A percentile compares a stretch with the other conserved stretches of the same genome.
These are phyloP conservation scores for Aegilops bicornis DNA, from an alignment of 176 grass and related monocot species.

Conservation along the genomic window DNA sequence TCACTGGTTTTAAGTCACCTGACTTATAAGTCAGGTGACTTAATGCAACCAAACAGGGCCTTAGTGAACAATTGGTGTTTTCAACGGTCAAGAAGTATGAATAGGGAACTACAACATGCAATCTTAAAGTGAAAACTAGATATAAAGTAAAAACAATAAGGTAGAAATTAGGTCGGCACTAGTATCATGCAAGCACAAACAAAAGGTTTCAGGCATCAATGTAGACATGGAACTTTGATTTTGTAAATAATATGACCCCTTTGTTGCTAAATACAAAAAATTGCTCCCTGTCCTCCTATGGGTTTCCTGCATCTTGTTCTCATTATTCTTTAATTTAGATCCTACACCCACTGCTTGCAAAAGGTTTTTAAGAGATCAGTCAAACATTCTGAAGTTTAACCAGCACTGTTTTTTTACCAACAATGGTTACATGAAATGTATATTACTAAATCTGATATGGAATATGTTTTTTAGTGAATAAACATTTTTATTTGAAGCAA, in stretches of 20 bases:
- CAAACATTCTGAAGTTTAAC: too few relatives aligned
- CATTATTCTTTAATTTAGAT: background rate
- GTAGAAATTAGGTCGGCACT: background rate
- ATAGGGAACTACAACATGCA: background rate
- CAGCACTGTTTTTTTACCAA: too few relatives aligned
- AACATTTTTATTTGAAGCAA: background rate
- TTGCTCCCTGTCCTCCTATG: background rate
- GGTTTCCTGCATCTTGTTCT: background rate
- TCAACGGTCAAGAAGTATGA: background rate
- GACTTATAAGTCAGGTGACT: too few relatives aligned
- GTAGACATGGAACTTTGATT: background rate
- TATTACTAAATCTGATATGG: too few relatives aligned
- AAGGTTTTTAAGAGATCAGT: too few relatives aligned
- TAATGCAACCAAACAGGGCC: too few relatives aligned
- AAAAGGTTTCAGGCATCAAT: constrained; percentile 16
- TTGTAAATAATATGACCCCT: background rate
- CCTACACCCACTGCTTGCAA: background rate
- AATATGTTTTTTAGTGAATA: background rate
- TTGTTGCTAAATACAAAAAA: too few relatives aligned
- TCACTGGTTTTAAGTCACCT: too few relatives aligned
- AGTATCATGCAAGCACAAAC: background rate
- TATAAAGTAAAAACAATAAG: background rate
- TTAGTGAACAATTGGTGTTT: constrained; percentile 11
- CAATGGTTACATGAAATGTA: too few relatives aligned
- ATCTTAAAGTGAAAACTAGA: background rate